Evolutionary conservation across 768 basidiomycete genomes (phyloP).

Genomic region (Piloderma croceum): DNA sequence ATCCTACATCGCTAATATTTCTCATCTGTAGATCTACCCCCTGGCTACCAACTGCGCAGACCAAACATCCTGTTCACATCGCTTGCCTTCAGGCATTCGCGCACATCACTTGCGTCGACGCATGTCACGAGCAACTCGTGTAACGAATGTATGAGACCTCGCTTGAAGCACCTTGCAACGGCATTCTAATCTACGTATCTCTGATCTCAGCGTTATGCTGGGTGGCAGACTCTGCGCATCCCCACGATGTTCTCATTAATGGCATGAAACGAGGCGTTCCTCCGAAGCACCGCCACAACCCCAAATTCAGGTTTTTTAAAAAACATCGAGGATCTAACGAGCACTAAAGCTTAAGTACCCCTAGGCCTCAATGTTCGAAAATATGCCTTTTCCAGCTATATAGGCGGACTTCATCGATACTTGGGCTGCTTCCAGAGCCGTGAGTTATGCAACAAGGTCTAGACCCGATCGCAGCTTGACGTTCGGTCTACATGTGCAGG

Average conservation of each 20-base stretch:
- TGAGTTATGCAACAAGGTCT: no score
- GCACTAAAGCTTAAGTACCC: neutral
- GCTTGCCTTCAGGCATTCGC: slow-evolving; percentile 55
- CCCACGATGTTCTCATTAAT: slow-evolving; percentile 66
- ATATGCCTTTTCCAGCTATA: slow-evolving; percentile 49
- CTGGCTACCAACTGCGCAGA: slow-evolving; percentile 41
- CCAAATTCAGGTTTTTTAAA: slow-evolving; percentile 55
- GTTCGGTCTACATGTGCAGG: no score
- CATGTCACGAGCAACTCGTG: slow-evolving; percentile 42
- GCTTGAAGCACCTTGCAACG: neutral
- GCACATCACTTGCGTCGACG: slow-evolving; percentile 15
- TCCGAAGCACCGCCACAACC: slow-evolving; percentile 58
- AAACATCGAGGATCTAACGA: no score
- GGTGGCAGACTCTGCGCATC: slow-evolving; percentile 44
- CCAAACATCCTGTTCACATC: slow-evolving; percentile 57
- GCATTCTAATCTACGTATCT: neutral
- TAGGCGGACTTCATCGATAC: slow-evolving; percentile 14
- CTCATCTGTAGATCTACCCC: slow-evolving; percentile 36
- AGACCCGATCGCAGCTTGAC: no score
- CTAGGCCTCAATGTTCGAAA: slow-evolving; percentile 50
- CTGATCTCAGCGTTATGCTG: slow-evolving; percentile 60
- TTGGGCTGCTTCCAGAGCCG: slow-evolving; percentile 14
- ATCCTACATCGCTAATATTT: neutral
- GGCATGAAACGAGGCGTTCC: slow-evolving; percentile 75
- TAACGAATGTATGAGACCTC: slow-evolving; percentile 55